phyloP scores from a whole-genome alignment of 208 protist species.

The Crithidia thermophila region DNA sequence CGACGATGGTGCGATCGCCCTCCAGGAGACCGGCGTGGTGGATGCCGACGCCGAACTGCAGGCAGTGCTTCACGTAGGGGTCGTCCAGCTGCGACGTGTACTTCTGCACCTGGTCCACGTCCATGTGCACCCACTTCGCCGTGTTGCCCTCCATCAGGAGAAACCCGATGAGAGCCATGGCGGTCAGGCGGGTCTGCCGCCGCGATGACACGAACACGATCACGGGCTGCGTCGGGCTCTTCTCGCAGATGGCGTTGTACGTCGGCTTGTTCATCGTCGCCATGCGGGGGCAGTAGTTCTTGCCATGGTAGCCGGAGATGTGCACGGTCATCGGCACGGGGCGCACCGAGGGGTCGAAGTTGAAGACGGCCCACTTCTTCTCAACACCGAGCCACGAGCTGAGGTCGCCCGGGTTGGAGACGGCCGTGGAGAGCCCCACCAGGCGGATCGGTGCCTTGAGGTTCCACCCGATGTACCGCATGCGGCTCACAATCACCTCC shows the following conservation, averaged over 20 bases:
- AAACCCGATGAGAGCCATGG: constrained; percentile 97
- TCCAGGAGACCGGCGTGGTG: constrained; percentile 98
- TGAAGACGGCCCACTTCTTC: constrained; percentile 95
- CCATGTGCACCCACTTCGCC: constrained; percentile 93
- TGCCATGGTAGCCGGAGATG: constrained; percentile 97
- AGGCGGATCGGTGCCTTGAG: constrained; percentile 95
- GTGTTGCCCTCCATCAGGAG: constrained; percentile 93
- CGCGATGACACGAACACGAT: constrained; percentile 99
- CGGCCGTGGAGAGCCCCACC: constrained; percentile 98
- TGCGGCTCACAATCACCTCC: constrained; percentile 99
- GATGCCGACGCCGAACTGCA: constrained; percentile 99
- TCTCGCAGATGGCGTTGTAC: constrained; percentile 97
- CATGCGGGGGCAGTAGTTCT: constrained; percentile 99
- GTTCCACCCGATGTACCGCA: constrained; percentile 98
- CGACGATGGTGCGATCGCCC: constrained; percentile 89
- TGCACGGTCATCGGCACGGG: constrained; percentile 98
- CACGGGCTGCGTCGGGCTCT: constrained; percentile 95
- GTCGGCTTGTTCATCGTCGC: constrained; percentile 99
- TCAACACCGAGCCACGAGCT: constrained; percentile 98
- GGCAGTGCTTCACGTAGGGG: constrained; percentile 92
- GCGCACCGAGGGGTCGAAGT: constrained; percentile 98
- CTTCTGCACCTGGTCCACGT: constrained; percentile 87
- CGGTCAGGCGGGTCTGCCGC: constrained; percentile 99
- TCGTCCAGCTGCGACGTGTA: constrained; percentile 81
- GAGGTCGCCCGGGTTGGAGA: constrained; percentile 98